Evolutionary conservation across 2,329 filamentous ascomycete genomes (phyloP), one percentile per base, ranked within the genome.

Genomic region (Daldinia sp.): DNA sequence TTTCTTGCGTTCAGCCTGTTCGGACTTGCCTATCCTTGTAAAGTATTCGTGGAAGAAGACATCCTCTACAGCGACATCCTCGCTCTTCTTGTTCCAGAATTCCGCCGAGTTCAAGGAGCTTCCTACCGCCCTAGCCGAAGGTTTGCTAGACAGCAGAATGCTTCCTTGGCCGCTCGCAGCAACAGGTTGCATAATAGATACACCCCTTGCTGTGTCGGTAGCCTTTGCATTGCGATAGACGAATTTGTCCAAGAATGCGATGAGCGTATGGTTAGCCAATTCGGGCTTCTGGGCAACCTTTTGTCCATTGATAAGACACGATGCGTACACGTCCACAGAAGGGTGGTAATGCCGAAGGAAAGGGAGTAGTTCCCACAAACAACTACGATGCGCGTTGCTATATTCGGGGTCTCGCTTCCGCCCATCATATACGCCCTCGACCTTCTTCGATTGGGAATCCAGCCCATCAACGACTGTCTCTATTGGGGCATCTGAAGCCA

Each of bases 1-100:
- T 74, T 86, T 85, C 74, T 84, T 86, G 71, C 85, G 86, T 55
- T 84, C 87, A 10, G 84, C 82, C 77, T 91, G 87, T 63, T 79
- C 78, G 57, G 85, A 82, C 80, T 90, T 93, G 70, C 89, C 89
- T 62, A 92, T 82, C 69, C 90, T 88, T 67, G 89, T 90, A 82
- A 99, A 99, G 87, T 99, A 99, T 73, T 93, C 90, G 80, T 99
- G 96, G 88, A 99, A 99, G 88, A 99, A 99, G 42, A 94, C 92
- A 78, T 99, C 96, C 72, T 99, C 94, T 0, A 90, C 93, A 2
- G 92, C 90, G 50, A 99, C 91, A 60, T 98, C 90, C 71, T 93
- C 90, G n/a, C 88, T 86, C 82, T 93, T 94, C 87, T 93, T 93
- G 76, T 90, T 91, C 93, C 94, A 97, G 85, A 99, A 99, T 2